Conservation (phyloP, 2,329 filamentous ascomycete species). For the Elsinoe necatrix region DNA sequence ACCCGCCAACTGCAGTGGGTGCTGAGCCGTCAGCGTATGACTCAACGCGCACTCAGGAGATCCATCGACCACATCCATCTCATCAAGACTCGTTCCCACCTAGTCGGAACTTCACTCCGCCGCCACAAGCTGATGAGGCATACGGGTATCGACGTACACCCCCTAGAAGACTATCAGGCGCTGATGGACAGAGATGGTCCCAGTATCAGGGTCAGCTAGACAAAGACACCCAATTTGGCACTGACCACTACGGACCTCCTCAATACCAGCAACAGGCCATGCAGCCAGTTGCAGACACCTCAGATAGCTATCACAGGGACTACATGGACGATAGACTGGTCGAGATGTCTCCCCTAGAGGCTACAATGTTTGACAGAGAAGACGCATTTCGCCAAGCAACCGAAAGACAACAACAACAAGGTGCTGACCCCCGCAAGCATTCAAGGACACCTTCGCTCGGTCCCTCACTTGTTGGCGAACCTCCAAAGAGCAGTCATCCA, state of each 20-base stretch:
- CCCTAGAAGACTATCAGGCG: neutral
- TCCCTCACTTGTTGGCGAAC: conserved; percentile 3
- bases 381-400: conserved; percentile 3
- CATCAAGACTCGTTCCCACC: neutral
- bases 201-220: conserved; percentile 5
- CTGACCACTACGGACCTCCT: neutral
- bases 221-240: neutral
- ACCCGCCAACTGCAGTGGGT: neutral
- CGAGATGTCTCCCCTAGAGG: conserved; percentile 13
- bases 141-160: conserved; percentile 5
- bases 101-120: conserved; percentile 5
- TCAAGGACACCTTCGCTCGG: conserved; percentile 3
- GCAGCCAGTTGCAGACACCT: neutral
- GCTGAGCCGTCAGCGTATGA: neutral
- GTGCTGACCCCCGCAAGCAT: neutral
- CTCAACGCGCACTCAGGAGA: neutral
- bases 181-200: neutral
- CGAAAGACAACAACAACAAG: neutral
- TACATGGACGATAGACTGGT: conserved; percentile 11
- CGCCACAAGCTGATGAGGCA: neutral
- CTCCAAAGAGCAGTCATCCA: conserved; percentile 9
- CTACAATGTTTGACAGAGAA: conserved; percentile 4
- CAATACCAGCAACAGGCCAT: neutral
- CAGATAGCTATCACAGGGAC: conserved; percentile 1
- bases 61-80: neutral